Base-by-base conservation (phyloP, 2,329 filamentous ascomycete genomes). In the Ascochyta rabiei region DNA sequence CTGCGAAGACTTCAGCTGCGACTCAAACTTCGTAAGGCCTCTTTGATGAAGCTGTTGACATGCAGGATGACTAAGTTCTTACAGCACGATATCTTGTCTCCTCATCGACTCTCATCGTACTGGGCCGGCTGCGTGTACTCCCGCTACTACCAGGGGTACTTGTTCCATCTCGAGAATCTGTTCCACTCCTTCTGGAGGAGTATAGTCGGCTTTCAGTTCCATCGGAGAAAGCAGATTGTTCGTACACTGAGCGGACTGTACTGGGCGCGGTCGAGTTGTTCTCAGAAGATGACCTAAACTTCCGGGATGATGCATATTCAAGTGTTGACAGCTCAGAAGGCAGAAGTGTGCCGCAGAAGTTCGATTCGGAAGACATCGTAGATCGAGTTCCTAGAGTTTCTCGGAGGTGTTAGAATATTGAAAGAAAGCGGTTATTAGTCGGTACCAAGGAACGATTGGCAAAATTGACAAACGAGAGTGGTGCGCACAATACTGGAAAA, bases 1-100 rank as follows among this genome's bases (percentile, higher is more conserved):
- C 69, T 72, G 16, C n/a, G 10, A 38, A 47, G 24, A 15, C 3
- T 12, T 47, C 15, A 47, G 43, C 19, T 21, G 6, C 3, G 3
- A 18, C 6, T 15, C 34, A 1, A 4, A 8, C 16, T 7, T 37
- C 16, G n/a, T 16, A 6, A 37, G 5, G 10, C 10, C 6, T 37
- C 34, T 37, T 9, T 18, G n/a, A n/a, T n/a, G n/a, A n/a, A 9
- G 18, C 18, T 28, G 16, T 6, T 18, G 3, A 18, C 16, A 9
- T 37, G 34, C 12, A 19, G 18, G 9, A 18, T 9, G 7, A n/a
- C 3, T 18, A 12, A 16, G n/a, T 19, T 18, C 34, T 37, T 30
- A 47, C 43, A 15, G 34, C 33, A 13, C 43, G 43, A 19, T 30
- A 47, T 47, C 24, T 37, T 12, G 34, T 28, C 1, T 47, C 33